These are phyloP conservation scores for Podila minutissima DNA, from an alignment of 192 early-diverging fungal species.

Conservation along the genomic window DNA sequence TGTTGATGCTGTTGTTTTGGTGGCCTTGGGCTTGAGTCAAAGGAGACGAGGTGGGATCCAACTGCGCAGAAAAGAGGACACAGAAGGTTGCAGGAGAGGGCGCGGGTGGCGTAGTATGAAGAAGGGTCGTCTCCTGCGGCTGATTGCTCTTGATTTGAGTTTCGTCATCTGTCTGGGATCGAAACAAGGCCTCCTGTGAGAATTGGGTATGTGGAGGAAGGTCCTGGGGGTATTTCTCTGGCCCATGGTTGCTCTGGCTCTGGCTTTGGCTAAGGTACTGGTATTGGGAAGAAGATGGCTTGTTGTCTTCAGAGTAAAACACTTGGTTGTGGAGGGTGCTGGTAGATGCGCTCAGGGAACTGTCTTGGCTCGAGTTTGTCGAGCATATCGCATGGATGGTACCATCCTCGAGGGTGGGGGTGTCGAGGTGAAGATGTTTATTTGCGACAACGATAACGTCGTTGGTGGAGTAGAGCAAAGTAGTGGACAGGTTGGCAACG, in stretches of 20 bases:
- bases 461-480: not conserved
- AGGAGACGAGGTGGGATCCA: not conserved
- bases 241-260: not conserved
- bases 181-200: constrained; percentile 6
- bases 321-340: not conserved
- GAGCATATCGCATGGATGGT: not conserved
- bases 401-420: not conserved
- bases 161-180: not conserved
- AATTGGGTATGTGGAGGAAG: no score
- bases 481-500: constrained; percentile 3
- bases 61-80: not conserved
- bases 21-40: not conserved
- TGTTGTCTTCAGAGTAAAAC: not conserved
- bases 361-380: no score
- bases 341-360: constrained; percentile 1
- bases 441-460: not conserved
- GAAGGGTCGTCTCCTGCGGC: not conserved
- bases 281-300: not conserved
- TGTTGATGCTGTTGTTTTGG: not conserved
- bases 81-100: not conserved
- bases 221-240: no score
- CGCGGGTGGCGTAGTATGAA: not conserved
- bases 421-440: not conserved
- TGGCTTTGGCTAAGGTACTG: not conserved
- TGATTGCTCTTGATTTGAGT: not conserved